Evolutionary conservation across 2,329 filamentous ascomycete species (phyloP).

Genomic region (Ploettnerulaceae sp.): DNA sequence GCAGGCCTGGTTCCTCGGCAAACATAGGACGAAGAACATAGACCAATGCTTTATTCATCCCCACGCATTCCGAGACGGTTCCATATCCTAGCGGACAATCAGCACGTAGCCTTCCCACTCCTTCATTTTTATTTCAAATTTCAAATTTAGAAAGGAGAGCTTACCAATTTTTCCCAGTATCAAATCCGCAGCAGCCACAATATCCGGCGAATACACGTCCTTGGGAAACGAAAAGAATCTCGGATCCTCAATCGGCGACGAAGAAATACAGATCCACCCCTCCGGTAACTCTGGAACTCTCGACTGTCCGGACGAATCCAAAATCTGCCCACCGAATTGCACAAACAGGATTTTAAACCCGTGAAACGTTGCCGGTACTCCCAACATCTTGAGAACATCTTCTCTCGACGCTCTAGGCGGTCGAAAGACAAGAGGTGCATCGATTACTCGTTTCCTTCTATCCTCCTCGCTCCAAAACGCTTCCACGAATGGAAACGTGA

Average conservation of each 20-base stretch:
- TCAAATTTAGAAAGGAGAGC: no score
- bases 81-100: background rate
- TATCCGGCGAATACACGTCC: conserved; percentile 6
- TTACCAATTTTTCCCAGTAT: conserved; percentile 5
- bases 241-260: background rate
- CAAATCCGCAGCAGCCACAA: background rate
- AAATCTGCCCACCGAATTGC: conserved; percentile 2
- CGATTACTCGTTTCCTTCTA: background rate
- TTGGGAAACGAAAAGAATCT: conserved; percentile 5
- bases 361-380: background rate
- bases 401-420: background rate
- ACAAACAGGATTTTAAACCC: background rate
- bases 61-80: conserved; percentile 8
- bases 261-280: conserved; percentile 7
- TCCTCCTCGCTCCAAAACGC: background rate
- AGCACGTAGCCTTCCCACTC: background rate
- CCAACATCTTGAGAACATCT: background rate
- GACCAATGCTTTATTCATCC: conserved; percentile 4
- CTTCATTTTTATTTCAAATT: no score
- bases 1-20: conserved; percentile 3
- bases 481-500: conserved; percentile 1
- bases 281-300: background rate
- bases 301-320: background rate
- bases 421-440: conserved; percentile 5
- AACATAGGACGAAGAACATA: conserved; percentile 7